Evolutionary conservation across 2,329 filamentous ascomycete species (phyloP).

Genomic region (Fusarium verticillioides): DNA sequence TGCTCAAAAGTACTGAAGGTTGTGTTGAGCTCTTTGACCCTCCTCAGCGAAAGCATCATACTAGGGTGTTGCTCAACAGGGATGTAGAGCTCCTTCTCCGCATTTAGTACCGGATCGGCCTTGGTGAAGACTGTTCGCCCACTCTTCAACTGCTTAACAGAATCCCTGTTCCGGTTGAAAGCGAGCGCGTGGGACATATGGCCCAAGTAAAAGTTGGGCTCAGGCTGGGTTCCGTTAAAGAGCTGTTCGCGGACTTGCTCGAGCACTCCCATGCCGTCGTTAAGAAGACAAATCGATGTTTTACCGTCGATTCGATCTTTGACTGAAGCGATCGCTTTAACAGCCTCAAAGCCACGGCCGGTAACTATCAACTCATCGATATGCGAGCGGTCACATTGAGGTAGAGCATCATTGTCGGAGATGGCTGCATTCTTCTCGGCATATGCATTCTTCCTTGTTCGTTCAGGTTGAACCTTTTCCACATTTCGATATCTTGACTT

Average conservation of each 20-base stretch:
- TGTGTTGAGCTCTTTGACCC: slow-evolving; percentile 38
- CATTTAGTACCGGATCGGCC: slow-evolving; percentile 25
- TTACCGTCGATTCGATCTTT: slow-evolving; percentile 73
- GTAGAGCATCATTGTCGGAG: background rate
- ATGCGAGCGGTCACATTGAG: slow-evolving; percentile 53
- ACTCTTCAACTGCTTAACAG: slow-evolving; percentile 52
- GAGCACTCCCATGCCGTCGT: slow-evolving; percentile 85
- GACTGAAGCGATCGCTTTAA: slow-evolving; percentile 67
- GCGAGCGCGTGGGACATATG: slow-evolving; percentile 62
- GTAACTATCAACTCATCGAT: slow-evolving; percentile 80
- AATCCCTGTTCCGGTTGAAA: slow-evolving; percentile 53
- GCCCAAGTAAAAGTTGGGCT: slow-evolving; percentile 82
- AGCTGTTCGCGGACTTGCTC: slow-evolving; percentile 78
- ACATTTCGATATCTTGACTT: slow-evolving; percentile 49
- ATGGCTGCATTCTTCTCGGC: slow-evolving; percentile 40
- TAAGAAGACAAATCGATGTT: slow-evolving; percentile 80
- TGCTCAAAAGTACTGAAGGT: slow-evolving; percentile 44
- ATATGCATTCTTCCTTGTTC: slow-evolving; percentile 26
- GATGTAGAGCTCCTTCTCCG: slow-evolving; percentile 29
- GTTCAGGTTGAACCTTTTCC: slow-evolving; percentile 38
- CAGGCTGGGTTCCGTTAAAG: slow-evolving; percentile 72
- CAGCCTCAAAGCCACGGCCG: slow-evolving; percentile 64
- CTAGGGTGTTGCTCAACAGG: slow-evolving; percentile 31
- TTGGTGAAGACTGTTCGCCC: slow-evolving; percentile 49
- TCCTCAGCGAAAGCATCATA: slow-evolving; percentile 38